Evolutionary conservation across 176 grass and related monocot species (phyloP), one percentile per base, ranked within the genome.

Genomic region (Olyra latifolia): DNA sequence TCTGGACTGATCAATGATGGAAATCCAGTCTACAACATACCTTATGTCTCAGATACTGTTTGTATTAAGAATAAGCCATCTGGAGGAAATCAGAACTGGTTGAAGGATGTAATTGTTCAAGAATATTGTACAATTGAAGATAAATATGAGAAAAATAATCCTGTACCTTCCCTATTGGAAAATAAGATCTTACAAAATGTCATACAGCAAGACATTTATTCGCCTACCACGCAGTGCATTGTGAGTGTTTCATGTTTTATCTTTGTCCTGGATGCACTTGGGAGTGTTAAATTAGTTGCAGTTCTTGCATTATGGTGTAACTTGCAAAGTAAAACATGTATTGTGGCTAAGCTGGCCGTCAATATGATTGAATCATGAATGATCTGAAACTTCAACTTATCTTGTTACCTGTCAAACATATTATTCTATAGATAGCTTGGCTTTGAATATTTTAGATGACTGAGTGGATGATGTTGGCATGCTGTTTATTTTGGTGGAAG

Each of bases 181-280:
- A 72, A 78, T 29, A 78, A 66, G 52, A 39, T 77, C 4, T 50
- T 80, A 38, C 67, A 78, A 71, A 79, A 81, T 84, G 15, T 69
- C 13, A 55, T 71, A 29, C 44, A 71, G 10, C 41, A 90, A 69
- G 74, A 62, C n/a, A 68, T 69, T 53, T 32, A 39, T 32, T 74
- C 69, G 80, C 77, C 59, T 66, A 55, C 55, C 8, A 68, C 29
- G 52, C 59, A 43, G 20, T 60, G 27, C 39, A 80, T 67, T 67
- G 54, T 79, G 68, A 84, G 41, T 39, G 12, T 74, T 68, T 59
- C 5, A 53, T 70, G 47, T 70, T 79, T 12, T 57, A 56, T 72
- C 27, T n/a, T 76, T 57, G 56, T 62, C 20, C 70, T 52, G 14
- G 40, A 27, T 44, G 40, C 47, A 62, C 22, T 55, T 35, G 22